Conservation (phyloP, 768 basidiomycete species). For the Lactarius sp. region DNA sequence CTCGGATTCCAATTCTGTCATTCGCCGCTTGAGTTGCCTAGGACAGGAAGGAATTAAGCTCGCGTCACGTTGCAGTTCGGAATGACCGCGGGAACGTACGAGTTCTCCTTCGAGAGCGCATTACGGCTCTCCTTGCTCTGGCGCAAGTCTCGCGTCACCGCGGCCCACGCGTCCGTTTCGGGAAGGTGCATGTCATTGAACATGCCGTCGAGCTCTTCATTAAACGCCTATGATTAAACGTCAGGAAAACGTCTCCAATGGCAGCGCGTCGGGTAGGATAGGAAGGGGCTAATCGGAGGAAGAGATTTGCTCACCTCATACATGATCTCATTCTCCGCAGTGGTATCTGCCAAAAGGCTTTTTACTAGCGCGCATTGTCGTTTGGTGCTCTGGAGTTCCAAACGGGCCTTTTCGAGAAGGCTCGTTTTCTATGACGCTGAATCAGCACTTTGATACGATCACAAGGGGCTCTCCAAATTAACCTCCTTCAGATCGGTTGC, state of each 20-base stretch:
- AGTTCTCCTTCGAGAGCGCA: slow-evolving; percentile 69
- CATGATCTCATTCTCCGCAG: slow-evolving; percentile 87
- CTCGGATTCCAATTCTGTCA: slow-evolving; percentile 69
- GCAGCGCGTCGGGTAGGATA: too few species aligned
- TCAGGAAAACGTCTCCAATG: background rate
- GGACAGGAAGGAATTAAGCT: slow-evolving; percentile 7
- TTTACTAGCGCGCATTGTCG: slow-evolving; percentile 79
- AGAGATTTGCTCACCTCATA: slow-evolving; percentile 60
- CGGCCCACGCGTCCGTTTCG: slow-evolving; percentile 76
- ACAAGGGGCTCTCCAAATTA: slow-evolving; percentile 21
- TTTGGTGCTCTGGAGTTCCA: slow-evolving; percentile 63
- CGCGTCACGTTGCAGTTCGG: background rate
- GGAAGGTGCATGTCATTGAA: slow-evolving; percentile 81
- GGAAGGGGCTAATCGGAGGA: background rate
- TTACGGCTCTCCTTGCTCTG: slow-evolving; percentile 75
- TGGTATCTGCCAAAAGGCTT: slow-evolving; percentile 68
- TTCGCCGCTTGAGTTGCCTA: slow-evolving; percentile 64
- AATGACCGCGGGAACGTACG: slow-evolving; percentile 43
- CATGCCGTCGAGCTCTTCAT: slow-evolving; percentile 90
- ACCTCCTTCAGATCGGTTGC: slow-evolving; percentile 57
- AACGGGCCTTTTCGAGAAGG: slow-evolving; percentile 58
- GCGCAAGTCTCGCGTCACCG: slow-evolving; percentile 67
- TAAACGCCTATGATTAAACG: slow-evolving; percentile 62
- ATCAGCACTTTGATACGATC: background rate
- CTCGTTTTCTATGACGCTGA: slow-evolving; percentile 42